A percentile compares a stretch with the other conserved stretches of the same genome.
Conservation (phyloP, 768 basidiomycete genomes). For the Hericium rajendrae region DNA sequence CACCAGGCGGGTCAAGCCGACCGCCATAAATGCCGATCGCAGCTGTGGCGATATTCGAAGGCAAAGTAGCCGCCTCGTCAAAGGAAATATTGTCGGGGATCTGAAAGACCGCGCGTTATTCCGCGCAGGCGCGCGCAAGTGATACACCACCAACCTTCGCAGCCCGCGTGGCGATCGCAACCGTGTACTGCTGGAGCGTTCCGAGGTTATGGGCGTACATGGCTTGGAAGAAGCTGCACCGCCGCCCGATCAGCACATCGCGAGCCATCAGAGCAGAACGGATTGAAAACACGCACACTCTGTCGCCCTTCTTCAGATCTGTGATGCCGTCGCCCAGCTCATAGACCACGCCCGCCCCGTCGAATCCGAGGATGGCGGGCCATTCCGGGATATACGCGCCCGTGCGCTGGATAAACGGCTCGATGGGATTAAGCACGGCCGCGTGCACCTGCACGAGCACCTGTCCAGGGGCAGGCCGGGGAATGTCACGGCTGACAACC, state of each 20-base stretch:
- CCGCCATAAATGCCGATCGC: constrained; percentile 15
- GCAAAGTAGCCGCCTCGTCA: constrained; percentile 18
- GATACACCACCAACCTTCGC: constrained; percentile 7
- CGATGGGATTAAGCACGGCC: constrained; percentile 1
- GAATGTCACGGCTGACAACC: not conserved
- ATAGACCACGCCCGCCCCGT: constrained; percentile 1
- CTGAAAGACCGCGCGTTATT: not conserved
- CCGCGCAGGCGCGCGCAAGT: not conserved
- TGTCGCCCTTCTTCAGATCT: not conserved
- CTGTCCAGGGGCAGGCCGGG: constrained; percentile 4
- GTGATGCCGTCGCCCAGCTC: constrained; percentile 1
- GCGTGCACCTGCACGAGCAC: constrained; percentile 9
- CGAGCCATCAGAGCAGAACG: no score
- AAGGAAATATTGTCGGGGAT: constrained; percentile 15
- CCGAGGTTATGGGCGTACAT: not conserved
- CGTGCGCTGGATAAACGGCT: not conserved
- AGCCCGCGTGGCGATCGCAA: constrained; percentile 4
- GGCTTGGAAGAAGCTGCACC: constrained; percentile 3
- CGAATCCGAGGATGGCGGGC: constrained; percentile 10
- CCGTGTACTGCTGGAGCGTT: constrained; percentile 11
- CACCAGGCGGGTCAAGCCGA: not conserved
- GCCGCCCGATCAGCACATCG: no score
- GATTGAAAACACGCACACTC: not conserved
- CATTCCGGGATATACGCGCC: constrained; percentile 7
- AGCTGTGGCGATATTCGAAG: constrained; percentile 17